Percentiles rank a stretch among this genome's conserved stretches.
Conservation (phyloP, 2,329 filamentous ascomycete species). For the Aspergillus melleus region DNA sequence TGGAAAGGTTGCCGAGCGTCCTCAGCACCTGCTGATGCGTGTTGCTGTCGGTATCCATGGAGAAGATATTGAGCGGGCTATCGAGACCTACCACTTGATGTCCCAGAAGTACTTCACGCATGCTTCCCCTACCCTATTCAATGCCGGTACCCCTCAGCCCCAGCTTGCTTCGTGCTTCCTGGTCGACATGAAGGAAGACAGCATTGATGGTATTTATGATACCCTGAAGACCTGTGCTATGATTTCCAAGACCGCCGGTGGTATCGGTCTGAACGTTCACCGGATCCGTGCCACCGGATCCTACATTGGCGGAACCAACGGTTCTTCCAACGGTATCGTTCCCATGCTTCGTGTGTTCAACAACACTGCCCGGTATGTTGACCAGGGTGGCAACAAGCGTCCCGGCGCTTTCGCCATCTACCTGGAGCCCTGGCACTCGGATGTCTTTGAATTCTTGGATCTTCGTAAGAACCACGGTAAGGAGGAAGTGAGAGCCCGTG, state of each 20-base stretch:
- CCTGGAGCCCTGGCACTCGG: conserved; percentile 97
- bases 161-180: conserved; percentile 98
- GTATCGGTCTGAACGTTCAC: conserved; percentile 95
- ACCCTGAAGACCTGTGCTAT: conserved; percentile 98
- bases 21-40: conserved; percentile 99
- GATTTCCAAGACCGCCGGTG: conserved; percentile 99
- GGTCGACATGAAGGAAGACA: conserved; percentile 99
- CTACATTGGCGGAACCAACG: conserved; percentile 97
- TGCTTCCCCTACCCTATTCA: conserved; percentile 96
- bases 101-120: conserved; percentile 98
- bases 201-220: conserved; percentile 98
- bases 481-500: conserved; percentile 93
- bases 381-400: conserved; percentile 98
- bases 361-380: conserved; percentile 97
- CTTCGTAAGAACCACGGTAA: conserved; percentile 99
- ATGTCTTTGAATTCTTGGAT: conserved; percentile 96
- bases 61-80: conserved; percentile 87
- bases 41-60: conserved; percentile 96
- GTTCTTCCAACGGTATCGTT: conserved; percentile 94
- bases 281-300: conserved; percentile 96
- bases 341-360: conserved; percentile 99
- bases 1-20: conserved; percentile 93
- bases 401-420: conserved; percentile 98
- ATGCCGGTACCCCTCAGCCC: conserved; percentile 89
- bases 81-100: conserved; percentile 99